Evolutionary conservation across 1,284 basidiomycete species (phyloP).

Genomic region (Cutaneotrichosporon spelunceum): DNA sequence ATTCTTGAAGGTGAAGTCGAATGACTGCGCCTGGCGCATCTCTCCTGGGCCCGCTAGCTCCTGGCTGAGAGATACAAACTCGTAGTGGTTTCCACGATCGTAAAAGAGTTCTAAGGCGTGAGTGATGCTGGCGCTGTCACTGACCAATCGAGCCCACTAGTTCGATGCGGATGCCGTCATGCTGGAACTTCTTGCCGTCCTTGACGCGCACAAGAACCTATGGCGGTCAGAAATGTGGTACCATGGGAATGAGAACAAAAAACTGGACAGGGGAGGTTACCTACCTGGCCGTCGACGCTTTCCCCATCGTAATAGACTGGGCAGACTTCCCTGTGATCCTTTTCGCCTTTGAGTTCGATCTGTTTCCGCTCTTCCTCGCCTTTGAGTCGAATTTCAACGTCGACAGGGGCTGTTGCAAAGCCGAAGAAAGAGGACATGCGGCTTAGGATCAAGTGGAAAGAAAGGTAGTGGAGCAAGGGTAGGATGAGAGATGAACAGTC

Average conservation of each 20-base stretch:
- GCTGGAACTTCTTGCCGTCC: constrained; percentile 90
- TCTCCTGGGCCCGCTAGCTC: constrained; percentile 92
- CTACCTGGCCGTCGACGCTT: constrained; percentile 76
- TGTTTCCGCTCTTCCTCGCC: constrained; percentile 81
- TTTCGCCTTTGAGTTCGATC: constrained; percentile 63
- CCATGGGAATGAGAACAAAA: neutral
- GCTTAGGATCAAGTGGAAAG: neutral
- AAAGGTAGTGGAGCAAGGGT: neutral
- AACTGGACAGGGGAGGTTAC: constrained; percentile 34
- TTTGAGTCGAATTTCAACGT: constrained; percentile 83
- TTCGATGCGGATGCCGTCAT: constrained; percentile 97
- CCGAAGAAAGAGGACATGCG: constrained; percentile 65
- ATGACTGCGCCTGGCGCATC: constrained; percentile 89
- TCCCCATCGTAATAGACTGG: constrained; percentile 97
- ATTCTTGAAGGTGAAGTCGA: constrained; percentile 96
- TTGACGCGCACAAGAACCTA: constrained; percentile 83
- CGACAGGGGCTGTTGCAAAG: constrained; percentile 76
- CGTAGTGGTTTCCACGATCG: constrained; percentile 88
- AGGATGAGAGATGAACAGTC: neutral
- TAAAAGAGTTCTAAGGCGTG: constrained; percentile 70
- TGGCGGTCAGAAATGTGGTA: neutral
- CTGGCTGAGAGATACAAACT: constrained; percentile 92
- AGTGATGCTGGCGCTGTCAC: constrained; percentile 33
- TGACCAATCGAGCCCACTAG: constrained; percentile 93
- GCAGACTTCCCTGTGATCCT: constrained; percentile 74